A percentile compares a stretch with the other conserved stretches of the same genome.
These are phyloP conservation scores for Plantago elongata DNA, from an alignment of 257 asterid species.

Conservation along the genomic window DNA sequence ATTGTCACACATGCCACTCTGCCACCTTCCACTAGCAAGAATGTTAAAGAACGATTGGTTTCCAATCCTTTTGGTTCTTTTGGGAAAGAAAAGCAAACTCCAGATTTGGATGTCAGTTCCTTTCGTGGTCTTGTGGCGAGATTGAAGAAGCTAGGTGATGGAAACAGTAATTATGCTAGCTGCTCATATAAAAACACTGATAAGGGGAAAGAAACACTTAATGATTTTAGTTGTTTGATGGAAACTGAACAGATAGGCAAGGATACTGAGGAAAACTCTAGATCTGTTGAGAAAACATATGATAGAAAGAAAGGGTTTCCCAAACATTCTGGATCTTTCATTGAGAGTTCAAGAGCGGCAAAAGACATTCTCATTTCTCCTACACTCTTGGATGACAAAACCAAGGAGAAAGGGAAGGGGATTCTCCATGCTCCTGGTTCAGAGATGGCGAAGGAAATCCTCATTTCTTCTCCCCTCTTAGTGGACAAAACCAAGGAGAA, in stretches of 20 bases:
- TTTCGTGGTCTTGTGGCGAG: conserved; percentile 23
- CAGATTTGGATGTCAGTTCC: conserved; percentile 5
- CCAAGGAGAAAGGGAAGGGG: conserved; percentile 34
- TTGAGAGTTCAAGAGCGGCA: conserved; percentile 21
- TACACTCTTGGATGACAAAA: conserved; percentile 24
- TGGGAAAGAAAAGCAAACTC: conserved; percentile 14
- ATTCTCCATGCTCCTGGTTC: conserved; percentile 14
- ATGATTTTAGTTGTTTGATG: conserved; percentile 13
- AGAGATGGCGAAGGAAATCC: too few species aligned
- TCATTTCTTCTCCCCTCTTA: background rate
- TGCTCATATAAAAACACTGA: conserved; percentile 18
- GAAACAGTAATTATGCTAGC: conserved; percentile 16
- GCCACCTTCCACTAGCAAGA: conserved; percentile 17
- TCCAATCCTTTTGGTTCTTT: conserved; percentile 9
- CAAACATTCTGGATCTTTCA: conserved; percentile 16
- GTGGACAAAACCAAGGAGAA: conserved; percentile 27
- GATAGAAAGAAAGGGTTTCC: conserved; percentile 23
- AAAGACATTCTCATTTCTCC: conserved; percentile 25
- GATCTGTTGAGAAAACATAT: conserved; percentile 24
- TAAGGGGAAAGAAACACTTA: conserved; percentile 16
- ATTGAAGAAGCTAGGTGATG: conserved; percentile 20
- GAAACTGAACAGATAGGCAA: conserved; percentile 9
- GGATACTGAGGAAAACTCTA: conserved; percentile 15
- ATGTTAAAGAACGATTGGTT: conserved; percentile 9
- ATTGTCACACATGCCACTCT: conserved; percentile 22